Evolutionary conservation across 257 asterid genomes (phyloP), one percentile per base, ranked within the genome.

Genomic region (Solanum boliviense): DNA sequence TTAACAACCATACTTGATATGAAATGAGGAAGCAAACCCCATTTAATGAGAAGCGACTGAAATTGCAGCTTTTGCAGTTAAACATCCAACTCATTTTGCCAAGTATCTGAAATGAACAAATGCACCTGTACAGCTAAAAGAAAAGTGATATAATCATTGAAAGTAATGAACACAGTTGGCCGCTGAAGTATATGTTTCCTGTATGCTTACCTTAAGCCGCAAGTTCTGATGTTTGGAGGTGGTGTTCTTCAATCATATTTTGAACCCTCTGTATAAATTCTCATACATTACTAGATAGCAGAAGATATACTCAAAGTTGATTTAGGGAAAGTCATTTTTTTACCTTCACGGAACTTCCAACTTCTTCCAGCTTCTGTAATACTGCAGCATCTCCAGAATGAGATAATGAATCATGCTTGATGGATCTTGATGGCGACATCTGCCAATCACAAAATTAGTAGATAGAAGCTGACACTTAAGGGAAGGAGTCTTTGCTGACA

Each of bases 321-420:
- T 12, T 20, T 60, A 31, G 36, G 38, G 29, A 21, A 72, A 27
- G 58, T 23, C 44, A 25, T 39, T 11, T 13, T n/a, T 93, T 73
- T 84, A 95, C 98, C 98, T 93, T 95, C 83, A 95, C 93, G n/a
- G 94, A 92, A 89, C 92, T 92, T 88, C 96, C 93, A 86, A 95
- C 96, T 89, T 95, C 98, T 88, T 94, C 96, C 48, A 95, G 91
- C 88, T 93, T 94, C 62, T 92, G 94, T 88, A 94, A 87, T 86
- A 95, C 91, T 41, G 91, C 90, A 84, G 84, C 82, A 88, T 94
- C 96, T 67, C 91, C 90, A 74, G 72, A 71, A 79, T 87, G 92
- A 84, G 92, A 70, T 52, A 84, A 41, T 31, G 93, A 60, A 86
- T 89, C 94, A 41, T 85, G 92, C 83, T 90, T 60, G 36, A 83